Evolutionary conservation across 257 asterid genomes (phyloP).

Genomic region (Lantana camara): DNA sequence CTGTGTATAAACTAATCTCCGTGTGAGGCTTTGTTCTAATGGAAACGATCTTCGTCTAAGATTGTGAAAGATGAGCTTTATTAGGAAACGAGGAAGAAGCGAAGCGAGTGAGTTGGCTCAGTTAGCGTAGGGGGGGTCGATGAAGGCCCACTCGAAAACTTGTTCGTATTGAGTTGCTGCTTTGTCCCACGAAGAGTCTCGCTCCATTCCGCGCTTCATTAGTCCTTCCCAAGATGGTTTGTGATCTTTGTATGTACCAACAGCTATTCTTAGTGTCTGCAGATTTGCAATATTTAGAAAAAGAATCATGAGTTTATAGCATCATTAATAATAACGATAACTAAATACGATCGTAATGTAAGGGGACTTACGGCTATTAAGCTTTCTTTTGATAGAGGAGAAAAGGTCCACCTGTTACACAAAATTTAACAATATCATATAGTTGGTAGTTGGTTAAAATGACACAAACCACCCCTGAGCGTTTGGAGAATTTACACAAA

Average conservation of each 20-base stretch:
- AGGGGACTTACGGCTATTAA: constrained; percentile 67
- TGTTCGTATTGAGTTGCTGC: constrained; percentile 91
- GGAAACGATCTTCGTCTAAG: too few relatives aligned
- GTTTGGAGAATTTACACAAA: too few relatives aligned
- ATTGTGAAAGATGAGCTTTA: too few relatives aligned
- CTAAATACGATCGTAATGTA: background rate
- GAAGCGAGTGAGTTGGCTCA: constrained; percentile 30
- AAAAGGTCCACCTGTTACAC: constrained; percentile 84
- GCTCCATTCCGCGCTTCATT: constrained; percentile 88
- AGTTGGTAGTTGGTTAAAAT: too few relatives aligned
- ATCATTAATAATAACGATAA: background rate
- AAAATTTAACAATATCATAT: background rate
- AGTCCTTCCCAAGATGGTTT: constrained; percentile 85
- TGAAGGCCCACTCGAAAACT: constrained; percentile 77
- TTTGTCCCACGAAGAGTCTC: constrained; percentile 80
- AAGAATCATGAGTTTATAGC: background rate
- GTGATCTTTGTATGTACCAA: constrained; percentile 61
- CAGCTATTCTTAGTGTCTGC: constrained; percentile 67
- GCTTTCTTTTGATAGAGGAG: constrained; percentile 73
- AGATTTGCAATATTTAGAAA: background rate
- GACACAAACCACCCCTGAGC: too few relatives aligned
- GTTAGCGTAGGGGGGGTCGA: constrained; percentile 80
- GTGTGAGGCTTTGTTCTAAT: background rate
- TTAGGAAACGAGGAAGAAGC: too few relatives aligned
- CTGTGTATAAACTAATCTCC: background rate